These are phyloP conservation scores for Saturnispora besseyi DNA, from an alignment of 805 yeast species.

Conservation along the genomic window DNA sequence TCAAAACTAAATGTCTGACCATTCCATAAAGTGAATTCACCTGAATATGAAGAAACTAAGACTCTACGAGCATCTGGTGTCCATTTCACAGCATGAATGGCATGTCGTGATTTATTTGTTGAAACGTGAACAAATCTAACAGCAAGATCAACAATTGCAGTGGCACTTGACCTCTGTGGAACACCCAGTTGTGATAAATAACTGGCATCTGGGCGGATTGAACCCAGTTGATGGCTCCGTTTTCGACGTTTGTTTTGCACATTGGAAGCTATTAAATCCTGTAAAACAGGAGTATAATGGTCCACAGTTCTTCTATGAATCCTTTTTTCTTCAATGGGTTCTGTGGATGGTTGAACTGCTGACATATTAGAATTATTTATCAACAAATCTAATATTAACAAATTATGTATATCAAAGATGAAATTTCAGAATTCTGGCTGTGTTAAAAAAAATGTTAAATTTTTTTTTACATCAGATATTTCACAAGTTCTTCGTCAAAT, in stretches of 20 bases:
- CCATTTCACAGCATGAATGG: slow-evolving; percentile 86
- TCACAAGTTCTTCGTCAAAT: background rate
- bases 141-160: slow-evolving; percentile 49
- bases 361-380: background rate
- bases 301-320: slow-evolving; percentile 62
- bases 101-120: slow-evolving; percentile 85
- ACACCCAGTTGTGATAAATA: slow-evolving; percentile 59
- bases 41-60: slow-evolving; percentile 82
- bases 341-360: slow-evolving; percentile 5
- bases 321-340: slow-evolving; percentile 10
- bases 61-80: slow-evolving; percentile 93
- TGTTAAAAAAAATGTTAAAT: background rate
- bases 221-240: slow-evolving; percentile 34
- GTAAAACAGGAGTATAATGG: slow-evolving; percentile 65
- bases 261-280: slow-evolving; percentile 46
- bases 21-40: slow-evolving; percentile 96
- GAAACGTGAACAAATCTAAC: slow-evolving; percentile 85
- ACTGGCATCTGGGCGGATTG: slow-evolving; percentile 59
- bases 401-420: background rate
- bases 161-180: slow-evolving; percentile 39
- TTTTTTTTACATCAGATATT: background rate
- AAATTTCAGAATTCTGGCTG: background rate
- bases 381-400: background rate
- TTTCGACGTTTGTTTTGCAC: slow-evolving; percentile 32
- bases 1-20: slow-evolving; percentile 93